A percentile compares a stretch with the other conserved stretches of the same genome.
phyloP scores from a whole-genome alignment of 129 eudicot species.

The Tagetes erecta region DNA sequence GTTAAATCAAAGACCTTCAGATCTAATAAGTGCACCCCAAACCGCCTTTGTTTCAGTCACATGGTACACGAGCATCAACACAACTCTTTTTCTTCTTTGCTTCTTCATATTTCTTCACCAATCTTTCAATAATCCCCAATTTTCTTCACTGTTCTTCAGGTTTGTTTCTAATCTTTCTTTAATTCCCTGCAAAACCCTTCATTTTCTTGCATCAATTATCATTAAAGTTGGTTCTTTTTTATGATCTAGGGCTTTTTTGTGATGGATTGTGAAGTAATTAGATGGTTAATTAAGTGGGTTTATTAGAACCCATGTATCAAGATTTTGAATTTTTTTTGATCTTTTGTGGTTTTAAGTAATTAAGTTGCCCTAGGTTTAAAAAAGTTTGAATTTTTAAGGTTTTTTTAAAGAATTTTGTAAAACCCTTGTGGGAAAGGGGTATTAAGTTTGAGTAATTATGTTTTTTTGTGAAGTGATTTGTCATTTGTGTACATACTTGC shows the following conservation, averaged over 20 bases:
- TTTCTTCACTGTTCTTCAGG: constrained; percentile 24
- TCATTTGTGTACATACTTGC: background rate
- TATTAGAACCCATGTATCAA: background rate
- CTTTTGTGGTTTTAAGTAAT: background rate
- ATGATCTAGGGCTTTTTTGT: constrained; percentile 10
- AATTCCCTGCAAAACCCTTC: constrained; percentile 2
- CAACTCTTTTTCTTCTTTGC: constrained; percentile 1
- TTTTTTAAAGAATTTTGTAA: background rate
- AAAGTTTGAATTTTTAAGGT: background rate
- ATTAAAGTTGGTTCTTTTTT: constrained; percentile 4
- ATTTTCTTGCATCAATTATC: background rate
- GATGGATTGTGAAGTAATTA: background rate
- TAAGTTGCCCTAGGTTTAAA: constrained; percentile 12
- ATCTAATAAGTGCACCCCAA: constrained; percentile 21
- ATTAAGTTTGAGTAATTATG: background rate
- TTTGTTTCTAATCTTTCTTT: constrained; percentile 16
- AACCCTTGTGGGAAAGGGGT: background rate
- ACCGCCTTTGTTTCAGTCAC: constrained; percentile 45
- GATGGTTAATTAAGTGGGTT: background rate
- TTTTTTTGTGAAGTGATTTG: background rate
- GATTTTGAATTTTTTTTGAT: constrained; percentile 1
- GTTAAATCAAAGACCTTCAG: constrained; percentile 8
- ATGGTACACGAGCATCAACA: constrained; percentile 35
- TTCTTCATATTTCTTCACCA: constrained; percentile 8
- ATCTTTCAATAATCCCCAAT: background rate